Base-by-base conservation (phyloP, 768 basidiomycete genomes). In the Glaciozyma martinii region DNA sequence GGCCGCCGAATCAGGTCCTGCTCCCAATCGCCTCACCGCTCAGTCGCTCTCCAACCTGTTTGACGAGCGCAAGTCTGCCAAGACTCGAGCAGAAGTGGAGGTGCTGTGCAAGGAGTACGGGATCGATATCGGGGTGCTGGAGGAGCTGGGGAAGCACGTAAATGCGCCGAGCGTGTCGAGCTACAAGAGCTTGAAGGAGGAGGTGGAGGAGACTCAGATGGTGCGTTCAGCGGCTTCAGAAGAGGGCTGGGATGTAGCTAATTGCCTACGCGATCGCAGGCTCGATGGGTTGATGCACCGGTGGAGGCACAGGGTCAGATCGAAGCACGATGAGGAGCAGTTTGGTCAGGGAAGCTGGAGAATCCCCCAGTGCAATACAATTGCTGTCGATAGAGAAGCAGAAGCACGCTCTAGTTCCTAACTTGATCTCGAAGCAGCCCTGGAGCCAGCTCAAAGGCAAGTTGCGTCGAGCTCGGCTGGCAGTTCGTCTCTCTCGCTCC, bases 151-250 rank as follows among this genome's bases (percentile, higher is more conserved):
- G 33, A 77, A 78, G 62, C 80, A 80, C 73, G 81, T 90, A 73
- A 88, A 79, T 71, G 83, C 81, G 55, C 86, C 87, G 19, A 86
- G 84, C 74, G 78, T 86, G 9, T 79, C 81, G 55, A 77, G 78
- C 49, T 33, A n/a, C 3, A 18, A 40, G 40, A 37, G 60, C 37
- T 53, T 55, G n/a, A 57, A 63, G 58, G 59, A 59, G 19, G 61
- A 70, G 44, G 63, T 66, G 30, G 58, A 61, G 42, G 61, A 63
- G 29, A 46, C 61, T 27, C 57, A 59, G 43, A 18, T 66, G 54
- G 66, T 70, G 43, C 42, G 62, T 21, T 13, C 19, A 6, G 25
- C 13, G 23, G 8, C 3, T 19, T 33, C 12, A 5, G 0, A 19
- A n/a, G 18, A 27, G 15, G 10, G 15, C 4, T 27, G 15, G 4